phyloP scores from a whole-genome alignment of 495 filamentous ascomycete genomes.

The Pyrenopolyporus hunteri region DNA sequence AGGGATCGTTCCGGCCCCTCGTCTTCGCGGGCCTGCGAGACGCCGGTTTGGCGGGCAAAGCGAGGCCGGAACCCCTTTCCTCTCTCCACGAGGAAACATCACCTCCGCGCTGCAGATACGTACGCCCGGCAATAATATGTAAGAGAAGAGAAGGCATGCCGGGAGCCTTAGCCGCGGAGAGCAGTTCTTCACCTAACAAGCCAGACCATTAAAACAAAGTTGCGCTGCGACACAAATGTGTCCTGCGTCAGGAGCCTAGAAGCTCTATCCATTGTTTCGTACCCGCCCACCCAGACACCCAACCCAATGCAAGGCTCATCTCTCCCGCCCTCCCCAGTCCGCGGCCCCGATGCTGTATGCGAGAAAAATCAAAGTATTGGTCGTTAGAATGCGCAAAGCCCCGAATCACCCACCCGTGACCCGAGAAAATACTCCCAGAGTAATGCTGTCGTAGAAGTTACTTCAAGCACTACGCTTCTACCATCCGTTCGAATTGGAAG shows the following conservation, averaged over 20 bases:
- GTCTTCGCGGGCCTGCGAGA: constrained; percentile 3
- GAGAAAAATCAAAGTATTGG: constrained; percentile 38
- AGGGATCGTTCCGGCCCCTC: constrained; percentile 16
- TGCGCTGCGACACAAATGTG: constrained; percentile 29
- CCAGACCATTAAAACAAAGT: constrained; percentile 29
- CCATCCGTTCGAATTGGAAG: constrained; percentile 21
- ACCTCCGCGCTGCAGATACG: constrained; percentile 10
- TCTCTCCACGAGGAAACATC: background rate
- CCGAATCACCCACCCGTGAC: constrained; percentile 29
- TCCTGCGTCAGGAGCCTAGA: constrained; percentile 29
- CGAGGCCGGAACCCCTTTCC: background rate
- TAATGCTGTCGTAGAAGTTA: constrained; percentile 31
- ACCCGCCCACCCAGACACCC: constrained; percentile 34
- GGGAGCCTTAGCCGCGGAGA: constrained; percentile 8
- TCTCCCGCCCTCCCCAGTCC: constrained; percentile 20
- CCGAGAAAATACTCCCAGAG: constrained; percentile 27
- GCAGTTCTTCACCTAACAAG: constrained; percentile 8
- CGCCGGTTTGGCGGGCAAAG: background rate
- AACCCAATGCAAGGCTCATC: constrained; percentile 39
- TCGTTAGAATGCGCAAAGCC: constrained; percentile 35
- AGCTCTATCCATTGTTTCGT: constrained; percentile 36
- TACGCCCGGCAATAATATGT: constrained; percentile 29
- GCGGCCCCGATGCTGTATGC: constrained; percentile 36
- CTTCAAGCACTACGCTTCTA: constrained; percentile 11
- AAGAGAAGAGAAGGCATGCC: constrained; percentile 26